Evolutionary conservation across 2,329 filamentous ascomycete species (phyloP), one percentile per base, ranked within the genome.

Genomic region (Aspergillus brunneoviolaceus): DNA sequence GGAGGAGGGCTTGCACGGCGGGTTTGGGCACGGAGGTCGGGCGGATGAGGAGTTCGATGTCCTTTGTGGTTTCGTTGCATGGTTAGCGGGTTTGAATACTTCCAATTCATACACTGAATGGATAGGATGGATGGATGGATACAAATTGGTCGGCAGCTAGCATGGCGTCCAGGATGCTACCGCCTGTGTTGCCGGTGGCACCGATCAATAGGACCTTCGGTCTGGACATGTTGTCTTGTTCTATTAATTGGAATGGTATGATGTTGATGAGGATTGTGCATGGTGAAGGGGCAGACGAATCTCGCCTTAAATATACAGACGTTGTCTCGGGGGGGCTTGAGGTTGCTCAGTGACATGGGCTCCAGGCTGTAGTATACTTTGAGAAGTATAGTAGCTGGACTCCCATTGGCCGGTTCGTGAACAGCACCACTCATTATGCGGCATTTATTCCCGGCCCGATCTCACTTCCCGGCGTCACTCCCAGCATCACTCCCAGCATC

Each of bases 1-100:
- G 63, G 39, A 16, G 55, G 9, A 84, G 69, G 0, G 63, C 67
- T 9, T 70, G 33, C 27, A 76, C 73, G 2, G 71, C 69, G 0
- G 77, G 74, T 47, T 80, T 84, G 4, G 74, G 49, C 6, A 75
- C 51, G 0, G 81, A 83, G 2, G 71, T 59, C 2, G 75, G 72
- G 4, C 81, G 76, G 2, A 76, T 69, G 10, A 84, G 67, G 9
- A 75, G 73, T 1, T 71, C 75, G 4, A 84, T 71, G 5, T 81
- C 72, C 81, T 81, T 51, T 11, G 2, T 5, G 25, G 5, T 11
- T 45, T 19, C 12, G 7, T 10, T 3, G 27, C 27, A 29, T 29
- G 7, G 12, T 21, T 42, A 39, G 19, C 19, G 23, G 25, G 3
- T 11, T 35, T 11, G 33, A 29, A 35, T 23, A 4, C 23, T 23